phyloP scores from a whole-genome alignment of 805 yeast genomes.

The Metschnikowia baotianmanensis region DNA sequence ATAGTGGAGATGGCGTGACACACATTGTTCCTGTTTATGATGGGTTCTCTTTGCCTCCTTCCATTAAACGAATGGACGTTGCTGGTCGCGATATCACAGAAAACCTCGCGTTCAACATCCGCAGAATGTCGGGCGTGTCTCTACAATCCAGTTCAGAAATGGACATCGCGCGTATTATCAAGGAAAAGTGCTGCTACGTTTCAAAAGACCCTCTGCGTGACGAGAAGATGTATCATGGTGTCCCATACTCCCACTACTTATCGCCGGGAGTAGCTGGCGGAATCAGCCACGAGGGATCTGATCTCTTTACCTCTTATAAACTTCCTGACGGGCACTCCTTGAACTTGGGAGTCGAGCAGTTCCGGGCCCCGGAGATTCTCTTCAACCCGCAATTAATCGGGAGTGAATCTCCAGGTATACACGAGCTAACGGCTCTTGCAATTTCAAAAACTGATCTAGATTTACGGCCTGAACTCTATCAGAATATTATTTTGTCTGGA shows the following conservation, averaged over 20 bases:
- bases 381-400: constrained; percentile 81
- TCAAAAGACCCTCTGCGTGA: constrained; percentile 55
- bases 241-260: constrained; percentile 20
- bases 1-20: constrained; percentile 91
- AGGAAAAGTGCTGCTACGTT: constrained; percentile 71
- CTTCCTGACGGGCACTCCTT: constrained; percentile 84
- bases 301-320: constrained; percentile 42
- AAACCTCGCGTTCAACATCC: constrained; percentile 62
- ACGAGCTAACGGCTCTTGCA: constrained; percentile 61
- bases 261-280: constrained; percentile 15
- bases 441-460: constrained; percentile 76
- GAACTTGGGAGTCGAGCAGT: constrained; percentile 63
- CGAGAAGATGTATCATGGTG: constrained; percentile 45
- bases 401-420: constrained; percentile 67
- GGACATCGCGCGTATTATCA: constrained; percentile 75
- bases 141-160: constrained; percentile 72
- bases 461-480: constrained; percentile 63
- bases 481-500: constrained; percentile 75
- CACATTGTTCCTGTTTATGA: constrained; percentile 87
- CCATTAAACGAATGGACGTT: constrained; percentile 70
- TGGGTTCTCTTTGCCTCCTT: constrained; percentile 76
- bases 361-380: constrained; percentile 75
- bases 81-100: constrained; percentile 89
- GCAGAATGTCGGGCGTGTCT: constrained; percentile 60
- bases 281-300: constrained; percentile 21